Conservation (phyloP, 78 protist species). For the Planoprotostelium fungivorum region DNA sequence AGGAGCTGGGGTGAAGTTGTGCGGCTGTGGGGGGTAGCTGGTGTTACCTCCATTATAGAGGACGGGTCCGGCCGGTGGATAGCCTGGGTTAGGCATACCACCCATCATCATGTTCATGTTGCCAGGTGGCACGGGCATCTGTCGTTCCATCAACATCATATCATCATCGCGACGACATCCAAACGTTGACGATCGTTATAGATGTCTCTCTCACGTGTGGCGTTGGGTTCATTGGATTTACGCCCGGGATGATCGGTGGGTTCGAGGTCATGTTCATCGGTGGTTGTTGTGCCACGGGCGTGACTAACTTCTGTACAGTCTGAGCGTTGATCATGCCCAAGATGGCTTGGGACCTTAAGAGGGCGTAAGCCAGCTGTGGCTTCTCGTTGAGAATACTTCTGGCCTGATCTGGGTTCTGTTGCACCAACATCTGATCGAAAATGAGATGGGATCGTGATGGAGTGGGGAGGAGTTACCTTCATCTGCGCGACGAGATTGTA, state of each 20-base stretch:
- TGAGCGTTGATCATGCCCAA: slow-evolving; percentile 36
- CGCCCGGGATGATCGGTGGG: not conserved
- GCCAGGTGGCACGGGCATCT: too few relatives aligned
- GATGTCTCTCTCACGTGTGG: not conserved
- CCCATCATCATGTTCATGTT: not conserved
- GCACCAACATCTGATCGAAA: slow-evolving; percentile 4
- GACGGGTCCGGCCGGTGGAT: too few relatives aligned
- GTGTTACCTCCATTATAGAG: too few relatives aligned
- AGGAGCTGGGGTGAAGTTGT: too few relatives aligned
- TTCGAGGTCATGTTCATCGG: not conserved
- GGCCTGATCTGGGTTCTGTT: slow-evolving; percentile 61
- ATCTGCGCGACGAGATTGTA: not conserved
- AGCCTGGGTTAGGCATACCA: too few relatives aligned
- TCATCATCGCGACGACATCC: too few relatives aligned
- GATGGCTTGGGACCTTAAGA: slow-evolving; percentile 52
- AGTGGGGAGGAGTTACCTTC: not conserved
- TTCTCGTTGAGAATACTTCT: slow-evolving; percentile 32
- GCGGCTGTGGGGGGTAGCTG: too few relatives aligned
- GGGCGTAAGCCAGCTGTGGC: slow-evolving; percentile 68
- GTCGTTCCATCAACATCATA: too few relatives aligned
- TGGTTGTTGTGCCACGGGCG: not conserved
- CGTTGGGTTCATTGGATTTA: not conserved
- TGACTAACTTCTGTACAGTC: slow-evolving; percentile 26
- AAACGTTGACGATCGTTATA: too few relatives aligned
- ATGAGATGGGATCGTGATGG: not conserved